Evolutionary conservation across 1,139 yeast genomes (phyloP).

Genomic region (Arxiozyma telluris): DNA sequence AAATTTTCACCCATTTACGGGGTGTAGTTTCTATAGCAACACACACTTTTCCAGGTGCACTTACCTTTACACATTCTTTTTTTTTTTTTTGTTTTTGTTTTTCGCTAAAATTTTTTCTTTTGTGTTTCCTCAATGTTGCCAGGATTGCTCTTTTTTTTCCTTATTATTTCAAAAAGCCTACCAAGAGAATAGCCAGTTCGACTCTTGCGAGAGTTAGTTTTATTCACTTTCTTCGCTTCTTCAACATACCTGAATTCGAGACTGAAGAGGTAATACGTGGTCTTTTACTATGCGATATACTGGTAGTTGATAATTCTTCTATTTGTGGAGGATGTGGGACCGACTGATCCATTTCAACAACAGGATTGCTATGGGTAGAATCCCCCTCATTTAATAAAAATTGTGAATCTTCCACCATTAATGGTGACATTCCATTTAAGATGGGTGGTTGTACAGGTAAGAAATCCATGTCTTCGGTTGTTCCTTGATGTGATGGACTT

Average conservation of each 20-base stretch:
- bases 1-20: not conserved
- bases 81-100: not conserved
- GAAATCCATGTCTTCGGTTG: not conserved
- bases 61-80: not conserved
- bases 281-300: not conserved
- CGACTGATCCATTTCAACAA: not conserved
- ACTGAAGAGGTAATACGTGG: not conserved
- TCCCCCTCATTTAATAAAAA: not conserved
- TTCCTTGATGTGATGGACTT: not conserved
- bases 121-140: not conserved
- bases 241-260: not conserved
- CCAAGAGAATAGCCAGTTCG: not conserved
- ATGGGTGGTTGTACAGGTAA: not conserved
- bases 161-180: too few relatives aligned
- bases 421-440: slow-evolving; percentile 5
- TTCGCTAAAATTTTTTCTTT: not conserved
- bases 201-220: not conserved
- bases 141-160: too few relatives aligned
- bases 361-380: not conserved
- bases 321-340: not conserved
- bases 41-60: slow-evolving; percentile 2
- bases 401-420: not conserved
- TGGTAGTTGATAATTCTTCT: not conserved
- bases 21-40: slow-evolving; percentile 3
- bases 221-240: not conserved